A percentile compares a stretch with the other conserved stretches of the same genome.
These are phyloP conservation scores for Fusarium tupiense DNA, from an alignment of 2,329 filamentous ascomycete species.

Conservation along the genomic window DNA sequence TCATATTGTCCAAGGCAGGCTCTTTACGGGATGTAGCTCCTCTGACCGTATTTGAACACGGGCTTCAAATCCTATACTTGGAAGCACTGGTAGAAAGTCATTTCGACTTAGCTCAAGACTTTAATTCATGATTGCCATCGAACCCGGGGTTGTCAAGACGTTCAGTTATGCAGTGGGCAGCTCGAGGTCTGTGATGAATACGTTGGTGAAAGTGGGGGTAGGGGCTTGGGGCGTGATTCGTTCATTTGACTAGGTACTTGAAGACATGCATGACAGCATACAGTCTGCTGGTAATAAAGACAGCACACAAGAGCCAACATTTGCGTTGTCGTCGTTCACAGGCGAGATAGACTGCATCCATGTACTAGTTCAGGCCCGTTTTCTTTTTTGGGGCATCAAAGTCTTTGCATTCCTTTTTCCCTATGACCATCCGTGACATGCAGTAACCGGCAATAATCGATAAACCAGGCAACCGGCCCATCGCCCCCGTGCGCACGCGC, in stretches of 20 bases:
- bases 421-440: constrained; percentile 60
- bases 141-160: neutral
- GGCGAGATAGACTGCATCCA: constrained; percentile 7
- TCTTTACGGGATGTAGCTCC: constrained; percentile 8
- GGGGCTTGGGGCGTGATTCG: neutral
- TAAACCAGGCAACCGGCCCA: constrained; percentile 50
- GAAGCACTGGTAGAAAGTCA: neutral
- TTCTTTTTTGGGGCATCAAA: constrained; percentile 47
- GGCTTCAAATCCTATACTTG: constrained; percentile 2
- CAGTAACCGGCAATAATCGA: constrained; percentile 53
- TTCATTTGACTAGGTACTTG: constrained; percentile 6
- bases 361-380: constrained; percentile 36
- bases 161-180: neutral
- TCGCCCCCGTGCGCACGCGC: constrained; percentile 32
- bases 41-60: constrained; percentile 14
- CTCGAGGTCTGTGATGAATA: neutral
- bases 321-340: constrained; percentile 17
- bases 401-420: constrained; percentile 57
- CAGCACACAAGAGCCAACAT: neutral
- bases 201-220: neutral
- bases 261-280: neutral
- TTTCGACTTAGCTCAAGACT: constrained; percentile 1
- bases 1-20: neutral
- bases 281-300: neutral
- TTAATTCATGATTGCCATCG: constrained; percentile 5